A percentile compares a stretch with the other conserved stretches of the same genome.
phyloP scores from a whole-genome alignment of 2,329 filamentous ascomycete genomes.

The Alternaria postmessia region DNA sequence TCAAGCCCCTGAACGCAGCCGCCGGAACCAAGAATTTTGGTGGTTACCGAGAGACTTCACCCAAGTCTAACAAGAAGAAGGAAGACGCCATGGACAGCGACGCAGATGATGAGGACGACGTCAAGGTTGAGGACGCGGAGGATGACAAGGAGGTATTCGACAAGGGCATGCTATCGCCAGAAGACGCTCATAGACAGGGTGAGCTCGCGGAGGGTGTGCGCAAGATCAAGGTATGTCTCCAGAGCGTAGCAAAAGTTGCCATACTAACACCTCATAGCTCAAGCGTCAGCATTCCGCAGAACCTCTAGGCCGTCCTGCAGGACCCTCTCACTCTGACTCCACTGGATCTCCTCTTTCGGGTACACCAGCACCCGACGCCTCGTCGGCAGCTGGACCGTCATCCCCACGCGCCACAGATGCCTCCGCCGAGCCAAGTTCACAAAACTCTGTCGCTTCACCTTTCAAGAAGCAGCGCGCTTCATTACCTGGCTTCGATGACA shows the following conservation, averaged over 20 bases:
- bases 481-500: conserved; percentile 59
- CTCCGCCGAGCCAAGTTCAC: conserved; percentile 55
- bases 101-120: conserved; percentile 72
- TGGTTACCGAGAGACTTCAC: conserved; percentile 75
- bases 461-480: conserved; percentile 79
- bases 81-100: conserved; percentile 75
- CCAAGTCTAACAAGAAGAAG: conserved; percentile 61
- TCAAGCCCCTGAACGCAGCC: conserved; percentile 79
- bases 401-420: conserved; percentile 44
- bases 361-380: conserved; percentile 28
- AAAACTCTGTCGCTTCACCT: conserved; percentile 69
- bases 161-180: conserved; percentile 66
- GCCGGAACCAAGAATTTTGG: conserved; percentile 91
- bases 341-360: conserved; percentile 39
- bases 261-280: conserved; percentile 62
- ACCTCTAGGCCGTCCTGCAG: conserved; percentile 59
- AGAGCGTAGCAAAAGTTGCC: background rate
- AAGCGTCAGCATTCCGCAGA: conserved; percentile 83
- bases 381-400: conserved; percentile 30
- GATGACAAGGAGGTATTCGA: conserved; percentile 65
- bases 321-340: conserved; percentile 31
- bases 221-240: conserved; percentile 77
- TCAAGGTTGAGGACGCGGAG: conserved; percentile 69
- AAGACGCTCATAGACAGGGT: conserved; percentile 75
- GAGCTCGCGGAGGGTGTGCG: conserved; percentile 83